Evolutionary conservation across 1,284 basidiomycete genomes (phyloP), one percentile per base, ranked within the genome.

Genomic region (Heterobasidion occidentale): DNA sequence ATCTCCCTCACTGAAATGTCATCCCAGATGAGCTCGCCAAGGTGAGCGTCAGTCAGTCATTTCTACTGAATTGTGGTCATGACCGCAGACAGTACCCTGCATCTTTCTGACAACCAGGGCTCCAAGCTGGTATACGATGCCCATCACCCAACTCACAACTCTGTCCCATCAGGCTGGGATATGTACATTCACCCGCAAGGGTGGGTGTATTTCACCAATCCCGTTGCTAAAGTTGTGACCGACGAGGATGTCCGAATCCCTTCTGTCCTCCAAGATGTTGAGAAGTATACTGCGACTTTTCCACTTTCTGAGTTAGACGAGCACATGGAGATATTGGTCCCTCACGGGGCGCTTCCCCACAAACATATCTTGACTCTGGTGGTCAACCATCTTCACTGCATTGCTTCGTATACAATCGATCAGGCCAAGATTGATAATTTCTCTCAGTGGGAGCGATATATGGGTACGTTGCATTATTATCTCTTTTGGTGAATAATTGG

Each of bases 191-290:
- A 69, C 51, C 68, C 69, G 11, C 65, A 76, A 68, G 77, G 79
- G 27, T 79, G 74, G 71, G 63, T 79, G 17, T 81, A 82, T 61
- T 81, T 79, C 64, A 66, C 67, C 56, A 74, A 77, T 59, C 59
- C 68, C 9, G 54, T 58, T 9, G 61, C 70, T 11, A 71, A 70
- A 50, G 63, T 76, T 9, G 69, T 77, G 20, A 74, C 76, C 19
- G 77, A 79, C 60, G 76, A 79, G 53, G 77, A 81, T 57, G 69
- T 80, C 42, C 73, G 78, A 15, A 56, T 67, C 9, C 70, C 69
- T 5, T 62, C 66, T 8, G 57, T 68, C 5, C 64, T 73, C 20
- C 62, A 63, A 19, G 50, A 62, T 14, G 62, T 73, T 15, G 64
- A 64, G 36, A 58, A 62, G 9, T 68, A 66, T 55, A 67, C 65